Conservation (phyloP, 2,329 filamentous ascomycete species). For the Simplicillium aogashimaense region DNA sequence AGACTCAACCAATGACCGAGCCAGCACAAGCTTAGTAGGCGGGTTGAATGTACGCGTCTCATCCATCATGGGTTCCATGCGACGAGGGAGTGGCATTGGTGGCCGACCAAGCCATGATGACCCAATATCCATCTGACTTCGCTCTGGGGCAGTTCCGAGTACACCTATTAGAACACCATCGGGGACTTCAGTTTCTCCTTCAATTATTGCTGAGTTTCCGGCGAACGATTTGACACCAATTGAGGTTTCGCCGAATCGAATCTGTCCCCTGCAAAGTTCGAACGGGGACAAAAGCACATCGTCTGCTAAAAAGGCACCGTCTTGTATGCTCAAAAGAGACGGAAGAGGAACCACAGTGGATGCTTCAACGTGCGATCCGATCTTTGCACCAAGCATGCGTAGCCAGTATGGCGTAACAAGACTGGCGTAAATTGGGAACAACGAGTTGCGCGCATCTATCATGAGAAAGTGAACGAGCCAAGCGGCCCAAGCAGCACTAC, state of each 20-base stretch:
- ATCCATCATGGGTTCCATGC: slow-evolving; percentile 7
- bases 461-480: slow-evolving; percentile 11
- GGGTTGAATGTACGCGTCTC: slow-evolving; percentile 11
- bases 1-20: slow-evolving; percentile 8
- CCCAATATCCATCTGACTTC: slow-evolving; percentile 8
- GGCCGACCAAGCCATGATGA: slow-evolving; percentile 13
- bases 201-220: slow-evolving; percentile 12
- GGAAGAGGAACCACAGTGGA: slow-evolving; percentile 10
- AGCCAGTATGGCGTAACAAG: slow-evolving; percentile 11
- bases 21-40: slow-evolving; percentile 5
- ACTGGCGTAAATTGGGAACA: slow-evolving; percentile 13
- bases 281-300: slow-evolving; percentile 11
- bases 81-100: slow-evolving; percentile 10
- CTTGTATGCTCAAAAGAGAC: slow-evolving; percentile 10
- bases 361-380: slow-evolving; percentile 10
- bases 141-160: slow-evolving; percentile 8
- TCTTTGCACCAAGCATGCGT: slow-evolving; percentile 8
- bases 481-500: slow-evolving; percentile 9
- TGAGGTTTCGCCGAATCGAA: slow-evolving; percentile 7
- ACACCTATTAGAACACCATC: slow-evolving; percentile 10
- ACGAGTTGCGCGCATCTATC: slow-evolving; percentile 4
- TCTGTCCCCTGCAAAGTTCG: slow-evolving; percentile 6
- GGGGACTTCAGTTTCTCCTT: slow-evolving; percentile 7
- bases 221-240: slow-evolving; percentile 10
- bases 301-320: slow-evolving; percentile 12